Conservation (phyloP, 495 filamentous ascomycete species). For the Penicillium daleae region DNA sequence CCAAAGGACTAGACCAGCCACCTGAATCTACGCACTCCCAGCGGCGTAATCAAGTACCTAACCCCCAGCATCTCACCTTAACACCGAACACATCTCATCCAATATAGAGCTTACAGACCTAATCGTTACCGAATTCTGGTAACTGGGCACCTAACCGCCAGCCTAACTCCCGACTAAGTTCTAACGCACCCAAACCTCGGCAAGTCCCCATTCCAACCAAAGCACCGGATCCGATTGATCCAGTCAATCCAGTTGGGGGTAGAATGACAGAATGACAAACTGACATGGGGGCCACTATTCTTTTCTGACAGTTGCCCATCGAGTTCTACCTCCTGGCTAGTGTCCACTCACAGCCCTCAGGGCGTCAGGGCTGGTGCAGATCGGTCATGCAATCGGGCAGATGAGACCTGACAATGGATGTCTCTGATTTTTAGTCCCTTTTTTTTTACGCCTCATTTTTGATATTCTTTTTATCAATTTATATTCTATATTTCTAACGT, state of each 20-base stretch:
- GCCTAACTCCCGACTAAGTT: not conserved
- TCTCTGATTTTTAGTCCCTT: slow-evolving; percentile 13
- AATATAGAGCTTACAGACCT: no score
- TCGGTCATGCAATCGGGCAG: slow-evolving; percentile 23
- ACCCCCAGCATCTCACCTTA: no score
- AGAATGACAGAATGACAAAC: slow-evolving; percentile 19
- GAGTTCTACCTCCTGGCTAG: not conserved
- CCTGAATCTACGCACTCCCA: no score
- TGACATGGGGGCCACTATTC: not conserved
- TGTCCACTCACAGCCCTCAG: not conserved
- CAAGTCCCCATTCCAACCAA: slow-evolving; percentile 31
- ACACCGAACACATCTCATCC: not conserved
- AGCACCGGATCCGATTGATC: slow-evolving; percentile 23
- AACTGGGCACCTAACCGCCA: not conserved
- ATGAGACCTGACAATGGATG: slow-evolving; percentile 19
- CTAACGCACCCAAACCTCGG: slow-evolving; percentile 18
- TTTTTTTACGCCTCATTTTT: slow-evolving; percentile 16
- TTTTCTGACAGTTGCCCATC: slow-evolving; percentile 15
- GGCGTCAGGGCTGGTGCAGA: slow-evolving; percentile 15
- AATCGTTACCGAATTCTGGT: no score
- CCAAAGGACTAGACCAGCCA: not conserved
- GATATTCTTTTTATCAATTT: not conserved
- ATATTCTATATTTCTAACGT: no score
- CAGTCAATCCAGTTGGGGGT: slow-evolving; percentile 18
- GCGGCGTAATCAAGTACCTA: not conserved